Evolutionary conservation across 1,284 basidiomycete genomes (phyloP), one percentile per base, ranked within the genome.

Genomic region (Hymenochaete sp.): DNA sequence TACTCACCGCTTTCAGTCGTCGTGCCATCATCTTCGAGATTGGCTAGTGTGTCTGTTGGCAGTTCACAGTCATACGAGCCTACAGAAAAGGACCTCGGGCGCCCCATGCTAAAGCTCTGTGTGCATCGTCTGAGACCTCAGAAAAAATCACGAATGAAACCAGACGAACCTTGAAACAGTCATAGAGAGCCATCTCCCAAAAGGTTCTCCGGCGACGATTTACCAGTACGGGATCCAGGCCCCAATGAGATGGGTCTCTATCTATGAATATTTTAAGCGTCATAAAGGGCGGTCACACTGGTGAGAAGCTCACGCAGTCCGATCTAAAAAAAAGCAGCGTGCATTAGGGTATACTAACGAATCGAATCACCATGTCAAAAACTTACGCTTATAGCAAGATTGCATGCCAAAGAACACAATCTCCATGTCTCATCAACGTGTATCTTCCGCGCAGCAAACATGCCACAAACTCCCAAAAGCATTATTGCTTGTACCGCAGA

Each of bases 371-470:
- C 3, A 13, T n/a, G 37, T 7, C 9, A 27, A 7, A 42, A n/a
- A 56, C 59, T 43, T 41, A 61, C 59, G 31, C 56, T 57, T 26
- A 54, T 53, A 8, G 56, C 53, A 5, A 61, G 45, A 36, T 56
- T 54, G 6, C 53, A 49, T 0, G 55, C 51, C 13, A 60, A 38
- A 16, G 53, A 53, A 24, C 57, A 47, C 28, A 59, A 44, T 4
- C 57, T 54, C 58, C 58, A 61, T 9, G 57, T 51, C 14, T 49
- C 36, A 8, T 51, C 49, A 13, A 47, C 24, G 14, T 31, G 43
- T 6, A 26, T 18, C 28, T 40, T 44, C 3, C 36, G 45, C 14
- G 41, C 38, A 2, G 40, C 38, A 18, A 32, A 40, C 10, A 44
- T 11, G 31, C 42, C 40, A 31, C 44, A 51, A 3, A 31, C 16